A percentile compares a stretch with the other conserved stretches of the same genome.
Conservation (phyloP, 352 stramenopile species). For the Pythium myriotylum region DNA sequence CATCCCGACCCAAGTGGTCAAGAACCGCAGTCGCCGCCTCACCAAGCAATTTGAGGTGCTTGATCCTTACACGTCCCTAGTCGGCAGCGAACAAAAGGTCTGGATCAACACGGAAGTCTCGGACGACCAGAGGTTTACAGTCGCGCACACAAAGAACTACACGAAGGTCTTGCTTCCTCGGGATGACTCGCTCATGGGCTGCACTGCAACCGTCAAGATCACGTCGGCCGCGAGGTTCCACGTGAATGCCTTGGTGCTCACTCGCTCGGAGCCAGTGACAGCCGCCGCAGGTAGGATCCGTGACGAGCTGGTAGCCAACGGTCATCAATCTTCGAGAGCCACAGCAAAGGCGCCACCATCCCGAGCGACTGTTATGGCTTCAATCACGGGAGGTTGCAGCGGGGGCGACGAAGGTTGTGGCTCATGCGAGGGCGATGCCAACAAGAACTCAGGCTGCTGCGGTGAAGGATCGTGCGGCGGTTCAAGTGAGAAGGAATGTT, state of each 20-base stretch:
- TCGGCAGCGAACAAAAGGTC: constrained; percentile 62
- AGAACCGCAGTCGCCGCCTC: constrained; percentile 84
- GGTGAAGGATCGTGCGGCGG: constrained; percentile 17
- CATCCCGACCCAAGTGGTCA: constrained; percentile 87
- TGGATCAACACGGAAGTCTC: constrained; percentile 88
- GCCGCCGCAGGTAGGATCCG: constrained; percentile 50
- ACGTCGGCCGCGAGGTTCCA: constrained; percentile 69
- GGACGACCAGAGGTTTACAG: constrained; percentile 73
- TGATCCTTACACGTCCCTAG: constrained; percentile 72
- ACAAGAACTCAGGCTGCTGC: constrained; percentile 35
- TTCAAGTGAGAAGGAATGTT: constrained; percentile 25
- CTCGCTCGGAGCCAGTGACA: constrained; percentile 56
- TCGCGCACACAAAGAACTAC: constrained; percentile 92
- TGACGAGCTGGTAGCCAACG: constrained; percentile 48
- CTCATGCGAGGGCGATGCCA: constrained; percentile 19
- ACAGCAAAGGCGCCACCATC: constrained; percentile 1
- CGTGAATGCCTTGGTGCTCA: constrained; percentile 65
- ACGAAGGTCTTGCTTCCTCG: constrained; percentile 89
- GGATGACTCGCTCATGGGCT: constrained; percentile 78
- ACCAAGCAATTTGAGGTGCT: constrained; percentile 88
- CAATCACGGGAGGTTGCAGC: constrained; percentile 23
- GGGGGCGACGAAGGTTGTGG: constrained; percentile 31
- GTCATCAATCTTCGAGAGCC: constrained; percentile 35
- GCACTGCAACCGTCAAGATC: constrained; percentile 64
- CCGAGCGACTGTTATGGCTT: neutral